Conservation (phyloP, 202 grass and related monocot genomes). For the Hordeum pubiflorum region DNA sequence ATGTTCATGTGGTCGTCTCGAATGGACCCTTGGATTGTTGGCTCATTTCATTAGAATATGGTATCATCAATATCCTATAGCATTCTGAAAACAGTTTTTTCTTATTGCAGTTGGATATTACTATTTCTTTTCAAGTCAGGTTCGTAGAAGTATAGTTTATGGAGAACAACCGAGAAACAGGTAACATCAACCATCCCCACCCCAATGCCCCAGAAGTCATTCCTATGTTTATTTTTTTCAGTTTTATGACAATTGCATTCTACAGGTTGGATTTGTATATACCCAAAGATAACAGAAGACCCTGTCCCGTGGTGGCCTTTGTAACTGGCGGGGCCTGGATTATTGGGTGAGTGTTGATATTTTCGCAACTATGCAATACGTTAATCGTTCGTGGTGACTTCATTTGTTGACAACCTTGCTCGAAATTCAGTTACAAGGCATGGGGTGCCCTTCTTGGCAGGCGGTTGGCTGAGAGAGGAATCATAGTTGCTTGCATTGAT, state of each 20-base stretch:
- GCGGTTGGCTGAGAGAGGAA: constrained; percentile 84
- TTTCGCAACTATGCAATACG: background rate
- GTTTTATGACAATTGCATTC: constrained; percentile 5
- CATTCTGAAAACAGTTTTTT: constrained; percentile 25
- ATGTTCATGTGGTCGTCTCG: constrained; percentile 3
- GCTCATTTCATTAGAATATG: background rate
- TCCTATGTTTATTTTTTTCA: background rate
- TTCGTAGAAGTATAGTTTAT: constrained; percentile 89
- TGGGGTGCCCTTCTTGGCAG: constrained; percentile 94
- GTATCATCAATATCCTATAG: background rate
- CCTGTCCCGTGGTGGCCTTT: constrained; percentile 87
- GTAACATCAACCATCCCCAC: constrained; percentile 27
- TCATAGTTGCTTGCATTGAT: constrained; percentile 99
- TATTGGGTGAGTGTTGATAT: constrained; percentile 65
- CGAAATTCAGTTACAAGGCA: constrained; percentile 72
- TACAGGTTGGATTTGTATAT: constrained; percentile 94
- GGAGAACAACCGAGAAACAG: constrained; percentile 90
- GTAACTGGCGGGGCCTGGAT: constrained; percentile 98
- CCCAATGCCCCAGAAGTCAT: background rate
- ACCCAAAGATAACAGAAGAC: constrained; percentile 43
- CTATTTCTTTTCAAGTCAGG: constrained; percentile 93
- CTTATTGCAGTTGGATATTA: constrained; percentile 81
- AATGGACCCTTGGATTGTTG: background rate
- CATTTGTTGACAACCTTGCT: constrained; percentile 14
- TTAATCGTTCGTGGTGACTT: background rate